Evolutionary conservation across 2,329 filamentous ascomycete species (phyloP).

Genomic region (Trichoderma harzianum): DNA sequence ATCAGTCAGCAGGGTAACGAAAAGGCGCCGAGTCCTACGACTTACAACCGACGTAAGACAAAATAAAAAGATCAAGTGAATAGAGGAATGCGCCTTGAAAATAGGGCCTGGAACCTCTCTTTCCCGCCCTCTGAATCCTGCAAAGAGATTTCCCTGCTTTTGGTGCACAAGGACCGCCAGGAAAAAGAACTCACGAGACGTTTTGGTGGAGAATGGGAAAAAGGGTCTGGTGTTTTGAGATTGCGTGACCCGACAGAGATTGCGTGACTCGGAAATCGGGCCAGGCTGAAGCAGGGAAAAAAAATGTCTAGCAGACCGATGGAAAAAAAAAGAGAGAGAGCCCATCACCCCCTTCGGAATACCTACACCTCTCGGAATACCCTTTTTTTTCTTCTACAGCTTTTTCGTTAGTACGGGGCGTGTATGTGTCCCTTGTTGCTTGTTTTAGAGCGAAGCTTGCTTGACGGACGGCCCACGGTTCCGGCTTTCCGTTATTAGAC

Average conservation of each 20-base stretch:
- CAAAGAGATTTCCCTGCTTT: background rate
- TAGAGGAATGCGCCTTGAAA: background rate
- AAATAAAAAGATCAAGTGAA: background rate
- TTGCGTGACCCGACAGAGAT: conserved; percentile 15
- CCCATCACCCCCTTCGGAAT: background rate
- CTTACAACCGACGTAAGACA: background rate
- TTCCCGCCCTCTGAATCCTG: background rate
- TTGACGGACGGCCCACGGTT: background rate
- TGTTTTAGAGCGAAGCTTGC: background rate
- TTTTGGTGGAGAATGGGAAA: background rate
- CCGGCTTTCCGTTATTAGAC: background rate
- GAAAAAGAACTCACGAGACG: background rate
- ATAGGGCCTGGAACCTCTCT: background rate
- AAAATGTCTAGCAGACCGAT: background rate
- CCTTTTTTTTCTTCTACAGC: background rate
- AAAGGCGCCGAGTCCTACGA: background rate
- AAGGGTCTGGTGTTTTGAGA: conserved; percentile 1
- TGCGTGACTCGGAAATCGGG: conserved; percentile 9
- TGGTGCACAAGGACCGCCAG: background rate
- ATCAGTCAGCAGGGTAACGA: background rate
- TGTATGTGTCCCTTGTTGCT: background rate
- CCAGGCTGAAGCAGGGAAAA: background rate
- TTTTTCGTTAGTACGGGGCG: background rate
- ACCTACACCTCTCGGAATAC: background rate
- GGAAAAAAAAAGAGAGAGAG: background rate